Conservation (phyloP, 306 rosid genomes). For the Lathyrus oleraceus region DNA sequence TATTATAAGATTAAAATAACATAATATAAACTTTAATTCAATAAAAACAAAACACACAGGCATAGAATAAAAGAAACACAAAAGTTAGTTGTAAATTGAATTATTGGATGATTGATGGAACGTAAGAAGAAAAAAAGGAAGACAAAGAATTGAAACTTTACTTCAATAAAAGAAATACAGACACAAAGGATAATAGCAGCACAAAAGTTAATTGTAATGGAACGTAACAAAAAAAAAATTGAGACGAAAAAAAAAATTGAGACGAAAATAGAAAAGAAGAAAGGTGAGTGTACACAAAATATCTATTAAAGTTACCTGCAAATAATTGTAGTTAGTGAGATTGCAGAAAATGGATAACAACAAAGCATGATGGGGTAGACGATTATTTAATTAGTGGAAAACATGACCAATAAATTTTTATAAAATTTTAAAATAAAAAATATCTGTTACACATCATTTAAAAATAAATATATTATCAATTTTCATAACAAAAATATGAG, state of each 20-base stretch:
- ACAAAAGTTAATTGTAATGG: neutral
- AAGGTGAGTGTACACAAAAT: neutral
- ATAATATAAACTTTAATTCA: too few relatives aligned
- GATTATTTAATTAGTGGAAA: neutral
- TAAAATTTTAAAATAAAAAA: too few relatives aligned
- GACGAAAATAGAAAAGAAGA: neutral
- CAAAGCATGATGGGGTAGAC: neutral
- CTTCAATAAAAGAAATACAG: neutral
- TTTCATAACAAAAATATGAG: too few relatives aligned
- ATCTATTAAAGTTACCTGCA: neutral
- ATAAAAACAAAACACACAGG: too few relatives aligned
- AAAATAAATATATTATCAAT: too few relatives aligned
- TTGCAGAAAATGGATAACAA: neutral
- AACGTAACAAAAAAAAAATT: neutral
- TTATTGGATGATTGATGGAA: neutral
- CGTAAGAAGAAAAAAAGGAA: neutral
- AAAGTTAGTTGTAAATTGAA: too few relatives aligned
- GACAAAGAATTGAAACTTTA: neutral
- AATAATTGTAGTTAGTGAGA: neutral
- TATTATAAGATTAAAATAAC: too few relatives aligned
- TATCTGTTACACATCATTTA: too few relatives aligned
- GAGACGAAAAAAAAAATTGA: neutral
- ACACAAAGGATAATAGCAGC: neutral
- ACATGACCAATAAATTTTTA: too few relatives aligned
- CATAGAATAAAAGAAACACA: too few relatives aligned